Base-by-base conservation (phyloP, 2,329 filamentous ascomycete genomes). In the Aaosphaeria arxii region DNA sequence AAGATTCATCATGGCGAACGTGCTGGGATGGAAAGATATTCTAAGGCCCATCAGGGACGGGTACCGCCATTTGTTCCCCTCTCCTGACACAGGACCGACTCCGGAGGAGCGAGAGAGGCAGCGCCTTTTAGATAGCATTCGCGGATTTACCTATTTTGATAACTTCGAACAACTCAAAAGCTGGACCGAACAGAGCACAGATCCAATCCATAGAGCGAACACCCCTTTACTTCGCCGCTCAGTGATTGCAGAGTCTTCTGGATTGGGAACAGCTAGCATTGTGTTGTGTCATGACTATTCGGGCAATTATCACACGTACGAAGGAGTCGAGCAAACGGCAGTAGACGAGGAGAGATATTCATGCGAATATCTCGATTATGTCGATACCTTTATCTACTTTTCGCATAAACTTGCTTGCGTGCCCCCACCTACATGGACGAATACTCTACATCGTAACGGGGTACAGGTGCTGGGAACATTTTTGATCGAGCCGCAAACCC, bases 321-420 rank as follows among this genome's bases (percentile, higher is more conserved):
- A 76, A 52, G 59, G 61, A 31, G 56, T 58, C 7, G 69, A 71
- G 35, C 63, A 59, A 9, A 43, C 50, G 38, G 59, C 59, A 5
- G 49, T 71, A 1, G 51, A 61, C 2, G 48, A 61, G 5, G 62
- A 69, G 33, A 56, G 52, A n/a, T 77, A 77, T 52, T 61, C 64
- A 2, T 73, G 72, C 58, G 66, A 75, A 51, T 71, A 76, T 47
- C 64, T 76, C 35, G 71, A 76, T 53, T 70, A 64, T 47, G 63
- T 76, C 11, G 67, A 73, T 38, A 63, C 61, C 1, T 76, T 77
- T 51, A 59, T 75, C n/a, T 77, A 77, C 54, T 77, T 77, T 49
- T 75, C 74, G 1, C 74, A 77, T 53, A 74, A 75, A 49, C 63
- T 76, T 4, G 71, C 73, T 7, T 71, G 72, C 32, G 58, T 74